Conservation (phyloP, 179 eudicot species). For the Patellifolia procumbens region DNA sequence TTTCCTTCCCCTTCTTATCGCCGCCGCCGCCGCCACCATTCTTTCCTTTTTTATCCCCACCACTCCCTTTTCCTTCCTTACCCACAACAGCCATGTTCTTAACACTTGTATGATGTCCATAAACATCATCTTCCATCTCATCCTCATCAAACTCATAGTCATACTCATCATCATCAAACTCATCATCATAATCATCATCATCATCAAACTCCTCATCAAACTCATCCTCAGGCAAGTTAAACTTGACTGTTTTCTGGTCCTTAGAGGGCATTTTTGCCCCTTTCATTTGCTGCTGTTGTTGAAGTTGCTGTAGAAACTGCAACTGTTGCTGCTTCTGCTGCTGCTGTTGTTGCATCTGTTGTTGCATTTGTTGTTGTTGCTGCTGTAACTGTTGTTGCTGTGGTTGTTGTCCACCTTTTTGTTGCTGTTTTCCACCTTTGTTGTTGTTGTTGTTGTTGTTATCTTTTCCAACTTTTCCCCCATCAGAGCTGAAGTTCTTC, state of each 20-base stretch:
- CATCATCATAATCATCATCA: neutral
- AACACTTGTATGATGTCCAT: neutral
- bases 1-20: neutral
- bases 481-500: constrained; percentile 57
- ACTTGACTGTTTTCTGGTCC: constrained; percentile 9
- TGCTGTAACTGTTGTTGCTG: neutral
- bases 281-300: constrained; percentile 42
- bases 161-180: constrained; percentile 15
- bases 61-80: constrained; percentile 4
- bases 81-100: neutral
- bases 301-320: constrained; percentile 29
- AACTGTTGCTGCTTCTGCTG: constrained; percentile 12
- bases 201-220: constrained; percentile 12
- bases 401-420: constrained; percentile 42
- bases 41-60: neutral
- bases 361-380: neutral
- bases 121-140: constrained; percentile 12
- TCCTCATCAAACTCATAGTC: constrained; percentile 5
- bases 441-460: constrained; percentile 25
- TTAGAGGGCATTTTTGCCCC: neutral
- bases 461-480: constrained; percentile 44
- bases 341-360: neutral
- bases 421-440: too few species aligned
- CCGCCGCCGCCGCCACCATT: constrained; percentile 6
- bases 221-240: constrained; percentile 17